A percentile compares a stretch with the other conserved stretches of the same genome.
phyloP scores from a whole-genome alignment of 495 filamentous ascomycete genomes.

The Annulohypoxylon nitens region DNA sequence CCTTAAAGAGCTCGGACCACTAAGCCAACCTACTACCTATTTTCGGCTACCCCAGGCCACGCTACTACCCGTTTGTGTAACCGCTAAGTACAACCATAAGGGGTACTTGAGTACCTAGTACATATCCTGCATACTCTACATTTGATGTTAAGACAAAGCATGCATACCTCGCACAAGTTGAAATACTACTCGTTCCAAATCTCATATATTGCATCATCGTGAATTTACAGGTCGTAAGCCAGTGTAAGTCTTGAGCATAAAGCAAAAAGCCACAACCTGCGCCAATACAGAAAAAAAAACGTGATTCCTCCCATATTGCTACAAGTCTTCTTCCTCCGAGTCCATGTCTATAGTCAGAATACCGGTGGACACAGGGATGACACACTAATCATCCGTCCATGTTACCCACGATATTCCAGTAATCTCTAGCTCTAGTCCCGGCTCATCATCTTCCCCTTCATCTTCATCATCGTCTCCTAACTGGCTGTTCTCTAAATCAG shows the following conservation, averaged over 20 bases:
- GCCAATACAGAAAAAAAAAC: not conserved
- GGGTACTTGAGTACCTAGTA: not conserved
- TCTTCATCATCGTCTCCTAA: slow-evolving; percentile 25
- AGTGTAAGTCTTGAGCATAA: not conserved
- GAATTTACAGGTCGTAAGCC: slow-evolving; percentile 10
- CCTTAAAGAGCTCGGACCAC: slow-evolving; percentile 29
- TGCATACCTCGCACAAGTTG: not conserved
- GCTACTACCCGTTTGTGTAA: not conserved
- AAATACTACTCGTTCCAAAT: not conserved
- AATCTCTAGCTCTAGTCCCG: slow-evolving; percentile 33
- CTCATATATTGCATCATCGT: not conserved
- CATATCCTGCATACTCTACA: not conserved
- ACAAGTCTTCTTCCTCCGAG: not conserved
- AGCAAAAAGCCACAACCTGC: not conserved
- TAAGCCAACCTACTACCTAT: not conserved
- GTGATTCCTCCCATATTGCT: not conserved
- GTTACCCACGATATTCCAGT: slow-evolving; percentile 31
- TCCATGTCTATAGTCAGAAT: not conserved
- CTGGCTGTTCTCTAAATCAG: slow-evolving; percentile 17
- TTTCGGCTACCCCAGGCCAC: slow-evolving; percentile 10
- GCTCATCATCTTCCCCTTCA: slow-evolving; percentile 25
- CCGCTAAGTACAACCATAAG: no score
- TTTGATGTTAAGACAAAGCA: not conserved
- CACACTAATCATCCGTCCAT: slow-evolving; percentile 31
- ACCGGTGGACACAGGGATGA: not conserved